Conservation (phyloP, 441 rosid genomes). For the Bruguiera hainesii region DNA sequence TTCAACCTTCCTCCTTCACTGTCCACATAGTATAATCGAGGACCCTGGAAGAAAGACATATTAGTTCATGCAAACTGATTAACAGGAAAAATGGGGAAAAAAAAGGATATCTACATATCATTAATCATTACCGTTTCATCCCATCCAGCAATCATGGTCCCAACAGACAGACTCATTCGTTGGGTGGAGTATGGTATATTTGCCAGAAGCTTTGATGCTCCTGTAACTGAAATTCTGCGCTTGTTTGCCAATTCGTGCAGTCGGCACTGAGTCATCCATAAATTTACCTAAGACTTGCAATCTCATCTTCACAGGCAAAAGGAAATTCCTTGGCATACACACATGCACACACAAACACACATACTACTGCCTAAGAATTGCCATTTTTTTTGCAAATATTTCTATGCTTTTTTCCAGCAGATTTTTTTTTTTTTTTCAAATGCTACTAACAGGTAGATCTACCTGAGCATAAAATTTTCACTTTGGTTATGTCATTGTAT, state of each 20-base stretch:
- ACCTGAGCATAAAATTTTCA: background rate
- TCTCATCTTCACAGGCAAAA: conserved; percentile 7
- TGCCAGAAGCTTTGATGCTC: conserved; percentile 96
- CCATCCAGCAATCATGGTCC: conserved; percentile 99
- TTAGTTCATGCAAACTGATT: conserved; percentile 5
- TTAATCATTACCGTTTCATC: conserved; percentile 79
- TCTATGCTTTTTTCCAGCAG: background rate
- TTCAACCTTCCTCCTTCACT: conserved; percentile 98
- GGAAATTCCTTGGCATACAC: background rate
- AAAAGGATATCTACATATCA: conserved; percentile 5
- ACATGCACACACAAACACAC: background rate
- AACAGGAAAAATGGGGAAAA: background rate
- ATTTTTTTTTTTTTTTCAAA: background rate
- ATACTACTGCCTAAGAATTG: too few species aligned
- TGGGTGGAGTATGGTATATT: conserved; percentile 95
- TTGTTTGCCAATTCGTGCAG: conserved; percentile 98
- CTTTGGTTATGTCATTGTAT: background rate
- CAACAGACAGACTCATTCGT: conserved; percentile 97
- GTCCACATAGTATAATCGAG: conserved; percentile 95
- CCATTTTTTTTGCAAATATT: background rate
- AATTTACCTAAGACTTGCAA: background rate
- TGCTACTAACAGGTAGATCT: too few species aligned
- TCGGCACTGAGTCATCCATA: conserved; percentile 56
- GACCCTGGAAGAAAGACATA: conserved; percentile 56
- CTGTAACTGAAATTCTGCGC: conserved; percentile 93